Evolutionary conservation across 2,329 filamentous ascomycete genomes (phyloP).

Genomic region (Teratosphaeria destructans): DNA sequence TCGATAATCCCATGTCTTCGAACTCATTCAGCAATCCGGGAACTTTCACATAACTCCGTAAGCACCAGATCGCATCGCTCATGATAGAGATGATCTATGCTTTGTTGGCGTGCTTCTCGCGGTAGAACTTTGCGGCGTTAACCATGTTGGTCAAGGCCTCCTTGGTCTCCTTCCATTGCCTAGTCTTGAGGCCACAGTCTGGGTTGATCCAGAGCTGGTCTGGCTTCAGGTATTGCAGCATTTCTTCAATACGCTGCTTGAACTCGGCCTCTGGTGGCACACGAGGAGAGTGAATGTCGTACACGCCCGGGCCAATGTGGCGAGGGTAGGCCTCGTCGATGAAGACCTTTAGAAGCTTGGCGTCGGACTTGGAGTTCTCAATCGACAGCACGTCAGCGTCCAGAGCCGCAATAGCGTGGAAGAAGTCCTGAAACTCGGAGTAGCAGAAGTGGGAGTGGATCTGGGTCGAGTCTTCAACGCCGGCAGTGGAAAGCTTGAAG

Average conservation of each 20-base stretch:
- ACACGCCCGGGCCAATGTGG: constrained; percentile 98
- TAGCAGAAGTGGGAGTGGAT: constrained; percentile 99
- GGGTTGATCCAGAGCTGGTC: constrained; percentile 99
- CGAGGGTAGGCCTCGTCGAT: constrained; percentile 94
- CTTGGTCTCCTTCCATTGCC: constrained; percentile 98
- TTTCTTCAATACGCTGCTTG: constrained; percentile 94
- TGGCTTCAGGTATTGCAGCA: constrained; percentile 90
- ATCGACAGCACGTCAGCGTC: constrained; percentile 98
- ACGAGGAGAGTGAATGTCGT: constrained; percentile 99
- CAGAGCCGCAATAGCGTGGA: constrained; percentile 97
- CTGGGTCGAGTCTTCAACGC: constrained; percentile 91
- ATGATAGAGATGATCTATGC: constrained; percentile 5
- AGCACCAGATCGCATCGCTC: background rate
- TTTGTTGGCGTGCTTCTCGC: constrained; percentile 44
- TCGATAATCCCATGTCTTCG: background rate
- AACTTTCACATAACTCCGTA: background rate
- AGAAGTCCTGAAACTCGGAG: constrained; percentile 99
- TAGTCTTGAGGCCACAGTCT: constrained; percentile 98
- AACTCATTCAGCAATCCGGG: background rate
- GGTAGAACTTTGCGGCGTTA: constrained; percentile 94
- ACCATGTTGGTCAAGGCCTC: constrained; percentile 93
- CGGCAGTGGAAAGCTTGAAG: constrained; percentile 90
- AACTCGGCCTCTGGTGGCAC: constrained; percentile 96
- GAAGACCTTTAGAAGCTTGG: constrained; percentile 98
- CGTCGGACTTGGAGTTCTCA: constrained; percentile 99